A percentile compares a stretch with the other conserved stretches of the same genome.
phyloP scores from a whole-genome alignment of 2,329 filamentous ascomycete genomes.

The Colletotrichum chrysophilum region DNA sequence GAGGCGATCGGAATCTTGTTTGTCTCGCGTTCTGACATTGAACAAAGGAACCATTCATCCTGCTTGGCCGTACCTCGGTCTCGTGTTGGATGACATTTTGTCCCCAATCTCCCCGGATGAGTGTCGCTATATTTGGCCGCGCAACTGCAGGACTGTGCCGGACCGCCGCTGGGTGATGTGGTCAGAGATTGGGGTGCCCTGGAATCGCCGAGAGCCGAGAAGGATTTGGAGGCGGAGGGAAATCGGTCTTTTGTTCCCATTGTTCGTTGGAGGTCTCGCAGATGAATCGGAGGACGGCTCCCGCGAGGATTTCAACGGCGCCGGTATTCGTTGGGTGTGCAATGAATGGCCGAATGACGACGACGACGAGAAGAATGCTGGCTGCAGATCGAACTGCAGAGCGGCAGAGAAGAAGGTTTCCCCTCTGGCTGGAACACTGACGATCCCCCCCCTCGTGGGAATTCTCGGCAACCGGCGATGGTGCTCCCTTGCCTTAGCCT shows the following conservation, averaged over 20 bases:
- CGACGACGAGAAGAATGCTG: background rate
- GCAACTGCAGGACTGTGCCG: background rate
- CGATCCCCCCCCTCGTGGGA: background rate
- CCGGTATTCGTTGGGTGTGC: background rate
- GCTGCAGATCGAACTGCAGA: background rate
- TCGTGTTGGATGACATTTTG: background rate
- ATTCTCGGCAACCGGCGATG: background rate
- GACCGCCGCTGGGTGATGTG: background rate
- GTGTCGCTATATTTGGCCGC: background rate
- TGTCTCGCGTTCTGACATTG: background rate
- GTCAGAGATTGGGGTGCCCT: background rate
- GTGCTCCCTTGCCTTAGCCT: background rate
- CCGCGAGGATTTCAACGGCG: background rate
- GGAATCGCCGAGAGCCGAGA: background rate
- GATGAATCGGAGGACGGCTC: background rate
- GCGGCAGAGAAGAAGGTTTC: background rate
- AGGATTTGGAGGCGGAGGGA: background rate
- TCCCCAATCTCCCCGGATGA: background rate
- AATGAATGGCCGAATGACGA: background rate
- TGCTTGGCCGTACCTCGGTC: background rate
- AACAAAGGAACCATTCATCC: background rate
- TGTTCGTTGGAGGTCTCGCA: background rate
- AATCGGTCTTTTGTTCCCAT: background rate
- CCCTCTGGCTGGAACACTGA: background rate
- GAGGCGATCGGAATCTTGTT: conserved; percentile 5